A percentile compares a stretch with the other conserved stretches of the same genome.
phyloP scores from a whole-genome alignment of 768 basidiomycete genomes.

The Phaeotremella fagi region DNA sequence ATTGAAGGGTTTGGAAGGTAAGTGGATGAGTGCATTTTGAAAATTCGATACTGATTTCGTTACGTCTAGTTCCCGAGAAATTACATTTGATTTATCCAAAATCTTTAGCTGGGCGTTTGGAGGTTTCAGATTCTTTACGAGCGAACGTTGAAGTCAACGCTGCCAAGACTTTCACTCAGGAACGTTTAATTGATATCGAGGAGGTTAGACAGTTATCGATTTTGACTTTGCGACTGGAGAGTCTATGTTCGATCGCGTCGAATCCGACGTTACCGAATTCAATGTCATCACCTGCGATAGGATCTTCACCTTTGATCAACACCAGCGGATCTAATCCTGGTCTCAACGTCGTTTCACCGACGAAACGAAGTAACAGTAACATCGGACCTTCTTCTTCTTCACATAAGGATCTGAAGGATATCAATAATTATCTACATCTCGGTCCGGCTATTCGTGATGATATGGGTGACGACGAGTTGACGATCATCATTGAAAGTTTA shows the following conservation, averaged over 20 bases:
- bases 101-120: conserved; percentile 66
- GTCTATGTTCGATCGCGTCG: conserved; percentile 53
- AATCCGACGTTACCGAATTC: conserved; percentile 57
- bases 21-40: conserved; percentile 2
- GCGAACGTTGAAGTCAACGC: conserved; percentile 43
- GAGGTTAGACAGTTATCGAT: conserved; percentile 70
- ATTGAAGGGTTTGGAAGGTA: conserved; percentile 81
- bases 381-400: neutral
- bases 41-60: neutral
- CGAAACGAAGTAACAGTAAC: neutral
- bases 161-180: conserved; percentile 19
- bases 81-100: conserved; percentile 79
- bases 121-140: conserved; percentile 50
- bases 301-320: conserved; percentile 53
- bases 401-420: neutral
- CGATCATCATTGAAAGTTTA: conserved; percentile 70
- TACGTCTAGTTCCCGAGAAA: conserved; percentile 66
- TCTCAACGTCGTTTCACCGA: conserved; percentile 36
- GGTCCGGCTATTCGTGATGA: conserved; percentile 64
- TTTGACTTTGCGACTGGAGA: conserved; percentile 73
- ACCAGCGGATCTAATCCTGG: conserved; percentile 56
- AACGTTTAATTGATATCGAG: conserved; percentile 51
- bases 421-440: conserved; percentile 16
- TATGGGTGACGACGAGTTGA: conserved; percentile 67
- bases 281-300: neutral